phyloP scores from a whole-genome alignment of 805 yeast species.

The Nakazawaea ernobii region DNA sequence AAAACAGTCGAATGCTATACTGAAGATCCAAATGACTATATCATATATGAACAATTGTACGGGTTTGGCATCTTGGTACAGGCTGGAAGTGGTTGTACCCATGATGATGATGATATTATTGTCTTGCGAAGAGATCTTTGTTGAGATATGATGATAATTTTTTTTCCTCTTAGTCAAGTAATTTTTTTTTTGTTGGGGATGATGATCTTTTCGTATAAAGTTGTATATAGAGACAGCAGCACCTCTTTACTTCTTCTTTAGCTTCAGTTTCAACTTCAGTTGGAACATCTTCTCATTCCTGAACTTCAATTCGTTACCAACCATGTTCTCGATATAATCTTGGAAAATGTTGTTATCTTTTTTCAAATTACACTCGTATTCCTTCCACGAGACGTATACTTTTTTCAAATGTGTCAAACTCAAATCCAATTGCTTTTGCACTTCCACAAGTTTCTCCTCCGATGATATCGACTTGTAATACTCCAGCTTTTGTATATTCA shows the following conservation, averaged over 20 bases:
- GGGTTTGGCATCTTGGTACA: background rate
- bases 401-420: conserved; percentile 32
- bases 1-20: conserved; percentile 47
- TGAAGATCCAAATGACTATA: conserved; percentile 43
- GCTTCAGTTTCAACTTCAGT: conserved; percentile 9
- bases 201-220: background rate
- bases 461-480: conserved; percentile 16
- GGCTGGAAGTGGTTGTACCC: too few relatives aligned
- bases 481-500: conserved; percentile 20
- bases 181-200: background rate
- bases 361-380: conserved; percentile 40
- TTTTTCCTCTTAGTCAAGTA: too few relatives aligned
- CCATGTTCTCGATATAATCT: conserved; percentile 80
- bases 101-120: too few relatives aligned
- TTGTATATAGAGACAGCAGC: too few relatives aligned
- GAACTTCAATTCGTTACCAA: conserved; percentile 83
- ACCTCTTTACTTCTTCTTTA: too few relatives aligned
- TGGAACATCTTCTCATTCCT: conserved; percentile 31
- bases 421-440: conserved; percentile 24
- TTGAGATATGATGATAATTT: too few relatives aligned
- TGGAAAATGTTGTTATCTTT: conserved; percentile 76
- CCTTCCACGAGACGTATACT: conserved; percentile 45
- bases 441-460: conserved; percentile 23
- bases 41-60: conserved; percentile 35
- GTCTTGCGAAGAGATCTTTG: too few relatives aligned